phyloP scores from a whole-genome alignment of 192 early-diverging fungal species.

The Gonapodya sp. region DNA sequence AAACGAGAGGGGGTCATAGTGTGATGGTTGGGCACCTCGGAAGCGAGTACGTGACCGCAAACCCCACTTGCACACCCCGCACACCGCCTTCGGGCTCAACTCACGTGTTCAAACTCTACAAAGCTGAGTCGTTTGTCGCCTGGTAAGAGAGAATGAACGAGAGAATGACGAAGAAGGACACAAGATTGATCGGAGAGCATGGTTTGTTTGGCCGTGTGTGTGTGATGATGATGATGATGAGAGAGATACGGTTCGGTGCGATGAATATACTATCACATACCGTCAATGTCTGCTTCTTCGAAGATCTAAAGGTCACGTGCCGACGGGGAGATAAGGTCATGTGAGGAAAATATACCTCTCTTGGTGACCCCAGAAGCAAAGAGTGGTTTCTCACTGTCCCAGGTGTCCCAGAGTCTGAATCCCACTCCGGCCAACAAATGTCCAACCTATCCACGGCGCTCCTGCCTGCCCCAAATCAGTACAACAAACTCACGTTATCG shows the following conservation, averaged over 20 bases:
- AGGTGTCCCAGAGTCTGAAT: too few species aligned
- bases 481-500: background rate
- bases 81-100: too few species aligned
- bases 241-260: background rate
- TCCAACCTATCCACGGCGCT: background rate
- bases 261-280: too few species aligned
- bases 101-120: background rate
- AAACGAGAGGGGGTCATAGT: too few species aligned
- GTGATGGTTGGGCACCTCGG: too few species aligned
- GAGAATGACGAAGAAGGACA: background rate
- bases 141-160: background rate
- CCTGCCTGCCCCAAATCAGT: background rate
- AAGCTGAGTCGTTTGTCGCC: background rate
- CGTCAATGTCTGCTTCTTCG: background rate
- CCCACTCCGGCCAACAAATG: too few species aligned
- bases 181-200: background rate
- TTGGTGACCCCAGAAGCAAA: background rate
- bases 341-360: too few species aligned
- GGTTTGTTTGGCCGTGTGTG: background rate
- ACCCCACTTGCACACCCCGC: too few species aligned
- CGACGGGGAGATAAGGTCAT: too few species aligned
- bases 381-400: too few species aligned
- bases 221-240: too few species aligned
- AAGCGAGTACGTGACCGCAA: too few species aligned
- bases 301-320: background rate